Conservation (phyloP, 768 basidiomycete genomes). For the Mycena maculata region DNA sequence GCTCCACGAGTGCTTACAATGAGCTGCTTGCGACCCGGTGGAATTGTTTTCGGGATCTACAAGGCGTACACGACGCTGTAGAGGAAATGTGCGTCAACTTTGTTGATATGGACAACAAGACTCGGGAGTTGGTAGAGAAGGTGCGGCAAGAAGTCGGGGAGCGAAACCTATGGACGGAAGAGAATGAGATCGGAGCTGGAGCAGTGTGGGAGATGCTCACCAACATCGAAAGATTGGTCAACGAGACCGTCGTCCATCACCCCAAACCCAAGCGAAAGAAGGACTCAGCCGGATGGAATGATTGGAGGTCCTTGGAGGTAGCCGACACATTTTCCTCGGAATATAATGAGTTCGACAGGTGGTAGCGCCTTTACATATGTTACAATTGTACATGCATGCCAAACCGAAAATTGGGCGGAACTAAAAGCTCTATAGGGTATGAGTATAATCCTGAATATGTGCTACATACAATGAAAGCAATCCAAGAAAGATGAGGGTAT, state of each 20-base stretch:
- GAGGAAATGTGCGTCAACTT: constrained; percentile 89
- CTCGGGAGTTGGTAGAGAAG: constrained; percentile 69
- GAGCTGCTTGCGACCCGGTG: constrained; percentile 90
- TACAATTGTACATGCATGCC: constrained; percentile 8
- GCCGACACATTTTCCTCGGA: constrained; percentile 47
- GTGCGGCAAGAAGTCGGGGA: constrained; percentile 73
- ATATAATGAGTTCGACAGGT: constrained; percentile 65
- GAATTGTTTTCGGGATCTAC: constrained; percentile 84
- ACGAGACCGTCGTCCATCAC: constrained; percentile 6
- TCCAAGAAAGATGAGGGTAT: constrained; percentile 14
- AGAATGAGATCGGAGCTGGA: constrained; percentile 56
- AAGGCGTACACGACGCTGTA: constrained; percentile 76
- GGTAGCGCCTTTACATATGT: constrained; percentile 45
- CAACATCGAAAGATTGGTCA: constrained; percentile 60
- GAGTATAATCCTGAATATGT: constrained; percentile 16
- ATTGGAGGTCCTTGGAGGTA: constrained; percentile 59
- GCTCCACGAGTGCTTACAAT: constrained; percentile 89
- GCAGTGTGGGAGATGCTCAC: constrained; percentile 64
- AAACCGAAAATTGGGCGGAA: constrained; percentile 6
- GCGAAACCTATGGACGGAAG: constrained; percentile 64
- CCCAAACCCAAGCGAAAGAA: constrained; percentile 22
- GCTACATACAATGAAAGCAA: constrained; percentile 27
- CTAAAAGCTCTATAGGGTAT: constrained; percentile 23
- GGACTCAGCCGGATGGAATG: constrained; percentile 46
- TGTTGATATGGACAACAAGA: constrained; percentile 70